Evolutionary conservation across 768 basidiomycete species (phyloP).

Genomic region (Russula griseocarnosa): DNA sequence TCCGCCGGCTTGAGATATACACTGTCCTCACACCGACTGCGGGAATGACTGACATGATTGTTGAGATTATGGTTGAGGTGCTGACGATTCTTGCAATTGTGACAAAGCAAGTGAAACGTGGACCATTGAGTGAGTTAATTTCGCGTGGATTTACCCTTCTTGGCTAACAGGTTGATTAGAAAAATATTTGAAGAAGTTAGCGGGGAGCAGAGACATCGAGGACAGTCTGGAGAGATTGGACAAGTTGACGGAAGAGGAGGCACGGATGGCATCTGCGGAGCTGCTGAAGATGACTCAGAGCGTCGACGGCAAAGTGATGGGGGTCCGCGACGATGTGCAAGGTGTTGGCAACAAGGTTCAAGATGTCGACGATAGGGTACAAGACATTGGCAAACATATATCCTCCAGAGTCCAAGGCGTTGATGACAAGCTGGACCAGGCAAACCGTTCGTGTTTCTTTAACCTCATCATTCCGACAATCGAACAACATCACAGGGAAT

Average conservation of each 20-base stretch:
- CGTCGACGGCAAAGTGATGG: neutral
- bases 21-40: no score
- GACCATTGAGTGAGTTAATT: no score
- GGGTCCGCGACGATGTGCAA: neutral
- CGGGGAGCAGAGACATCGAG: neutral
- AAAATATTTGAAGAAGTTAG: neutral
- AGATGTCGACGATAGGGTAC: neutral
- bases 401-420: neutral
- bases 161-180: neutral
- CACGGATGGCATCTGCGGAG: neutral
- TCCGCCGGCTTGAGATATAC: no score
- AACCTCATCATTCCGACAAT: neutral
- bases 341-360: neutral
- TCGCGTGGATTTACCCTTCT: neutral
- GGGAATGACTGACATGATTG: no score
- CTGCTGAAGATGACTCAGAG: neutral
- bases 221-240: neutral
- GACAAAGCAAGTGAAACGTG: no score
- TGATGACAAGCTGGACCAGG: neutral
- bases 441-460: neutral
- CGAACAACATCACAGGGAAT: neutral
- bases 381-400: neutral
- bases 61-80: no score
- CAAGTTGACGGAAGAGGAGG: conserved; percentile 5
- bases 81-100: no score